Evolutionary conservation across 495 filamentous ascomycete genomes (phyloP), one percentile per base, ranked within the genome.

Genomic region (Cudoniella acicularis): DNA sequence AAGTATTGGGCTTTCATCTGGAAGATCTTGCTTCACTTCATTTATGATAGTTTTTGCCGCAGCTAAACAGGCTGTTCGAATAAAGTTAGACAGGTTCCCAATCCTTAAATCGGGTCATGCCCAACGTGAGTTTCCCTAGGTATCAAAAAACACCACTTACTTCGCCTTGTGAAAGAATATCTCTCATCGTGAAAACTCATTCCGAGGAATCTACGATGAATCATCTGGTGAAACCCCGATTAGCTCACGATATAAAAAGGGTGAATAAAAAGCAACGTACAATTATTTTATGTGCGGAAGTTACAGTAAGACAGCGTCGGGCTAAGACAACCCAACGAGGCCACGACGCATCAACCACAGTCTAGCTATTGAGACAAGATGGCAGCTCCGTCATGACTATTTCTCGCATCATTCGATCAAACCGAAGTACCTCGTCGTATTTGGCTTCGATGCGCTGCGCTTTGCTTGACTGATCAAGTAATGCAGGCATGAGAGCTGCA

Each of bases 281-380:
- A 51, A 80, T 80, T 41, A 80, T 75, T 50, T 80, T 80, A 55
- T 80, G 75, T 0, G 72, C 72, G n/a, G 72, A 69, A 2, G 74
- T 77, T 17, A 76, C 75, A 0, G 73, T 71, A 2, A 77, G 62
- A 51, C 72, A 69, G 18, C 73, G 67, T n/a, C 75, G 69, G 6
- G 76, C 75, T 70, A 73, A 77, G 4, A 69, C 68, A 2, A 77
- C 70, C 49, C 72, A 71, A 23, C 56, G 48, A 13, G 74, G 75
- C 74, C 75, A 76, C 1, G 52, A 20, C 10, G 70, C 68, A 53
- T 76, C 71, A 0, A 72, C 61, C 50, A 73, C 69, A 56, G 69
- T 74, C 45, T 57, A 43, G 49, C 54, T 57, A 25, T 57, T 48
- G 3, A 74, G 61, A 41, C 72, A 75, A 0, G 63, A 47, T 0